Base-by-base conservation (phyloP, 2,329 filamentous ascomycete species). In the Rutstroemia sp. region DNA sequence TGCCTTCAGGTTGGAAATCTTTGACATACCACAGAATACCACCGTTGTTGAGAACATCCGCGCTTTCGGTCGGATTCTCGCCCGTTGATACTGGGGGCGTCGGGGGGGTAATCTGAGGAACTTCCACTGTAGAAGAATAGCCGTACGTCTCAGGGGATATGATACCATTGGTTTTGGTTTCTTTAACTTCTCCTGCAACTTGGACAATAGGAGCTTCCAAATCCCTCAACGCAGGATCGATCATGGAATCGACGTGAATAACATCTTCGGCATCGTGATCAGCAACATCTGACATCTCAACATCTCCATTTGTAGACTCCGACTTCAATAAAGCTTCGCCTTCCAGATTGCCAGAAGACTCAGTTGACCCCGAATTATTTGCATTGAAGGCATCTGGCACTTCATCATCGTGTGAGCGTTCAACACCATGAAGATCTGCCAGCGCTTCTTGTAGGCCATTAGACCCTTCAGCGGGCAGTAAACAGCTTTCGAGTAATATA, bases 1-100 rank as follows among this genome's bases (percentile, higher is more conserved):
- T 95, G 56, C 91, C 92, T 53, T 83, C 67, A 54, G 88, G 87
- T 51, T 94, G 83, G 68, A 95, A 95, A 8, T 82, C 79, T 66
- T 88, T 82, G 58, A 96, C 80, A 70, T 95, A 96, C 90, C 91
- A 96, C 7, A 89, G 83, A 12, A 95, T 77, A 36, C 92, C 92
- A 57, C 92, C 92, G 49, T 86, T 78, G 2, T 80, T 80, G 46
- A 90, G 75, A 10, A 62, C 59, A 12, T 65, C 62, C 9, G 54
- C 49, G n/a, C 50, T 38, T 30, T 54, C 51, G 5, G 42, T 53
- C 12, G 19, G 34, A 49, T 56, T 60, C 60, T 79, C 82, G 46
- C 79, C 80, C 60, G 82, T 84, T 1, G 82, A 88, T 52, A 83
- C 79, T 1, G 86, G 85, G 25, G 86, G 85, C 2, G 86, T 88